Base-by-base conservation (phyloP, 106 monocot species). In the Acorus calamus region DNA sequence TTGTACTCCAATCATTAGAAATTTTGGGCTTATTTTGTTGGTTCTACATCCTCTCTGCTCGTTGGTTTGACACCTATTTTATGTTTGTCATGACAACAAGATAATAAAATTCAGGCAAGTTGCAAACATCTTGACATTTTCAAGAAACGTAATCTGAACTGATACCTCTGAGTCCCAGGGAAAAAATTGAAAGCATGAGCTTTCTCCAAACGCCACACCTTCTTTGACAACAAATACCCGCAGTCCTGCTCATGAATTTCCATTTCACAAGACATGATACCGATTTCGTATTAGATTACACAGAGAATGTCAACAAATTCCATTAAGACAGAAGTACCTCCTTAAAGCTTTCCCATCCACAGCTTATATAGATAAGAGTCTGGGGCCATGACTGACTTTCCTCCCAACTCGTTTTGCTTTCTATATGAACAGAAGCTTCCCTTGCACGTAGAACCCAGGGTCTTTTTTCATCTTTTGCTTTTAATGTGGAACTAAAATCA, bases 161-260 rank as follows among this genome's bases (percentile, higher is more conserved):
- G n/a, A 41, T 82, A 96, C 96, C 96, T 88, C 46, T 98, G 74
- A 62, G 96, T 91, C 45, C 96, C 96, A 43, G 96, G 91, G 63
- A 98, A 91, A 65, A 98, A 85, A 66, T 98, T 98, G 74, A 98
- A 91, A 63, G 77, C 96, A 81, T 98, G 83, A 75, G 87, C 96
- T 56, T 91, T 91, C 59, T 98, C 91, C 70, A 98, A 80, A 68
- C 76, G 80, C 96, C 96, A 98, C 12, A 67, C 74, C 62, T 91
- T 88, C 56, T 57, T 68, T 6, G 82, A 80, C 49, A 98, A 46
- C 63, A 98, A 73, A 48, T 53, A 67, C 59, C 41, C 76, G 76
- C 96, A 91, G 69, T 98, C 87, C 96, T 98, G 80, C 60, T 9
- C 59, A 77, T 13, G 43, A 2, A 53, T 28, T 28, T 28, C 28